Conservation (phyloP, 495 filamentous ascomycete species). For the Aspergillus carlsbadensis region DNA sequence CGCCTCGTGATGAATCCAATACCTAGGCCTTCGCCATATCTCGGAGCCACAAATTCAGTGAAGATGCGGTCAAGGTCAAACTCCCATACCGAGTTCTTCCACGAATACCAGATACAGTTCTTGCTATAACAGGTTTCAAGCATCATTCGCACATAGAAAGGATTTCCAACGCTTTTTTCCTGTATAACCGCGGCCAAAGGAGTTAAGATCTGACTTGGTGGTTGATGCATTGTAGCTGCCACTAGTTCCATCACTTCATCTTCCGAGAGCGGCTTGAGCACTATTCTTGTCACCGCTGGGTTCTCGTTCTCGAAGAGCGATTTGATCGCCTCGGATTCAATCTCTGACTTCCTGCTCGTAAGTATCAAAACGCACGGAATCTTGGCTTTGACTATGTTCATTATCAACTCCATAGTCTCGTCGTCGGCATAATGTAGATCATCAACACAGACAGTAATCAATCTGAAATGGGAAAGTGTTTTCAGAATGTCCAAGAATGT, state of each 20-base stretch:
- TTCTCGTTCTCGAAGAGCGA: constrained; percentile 40
- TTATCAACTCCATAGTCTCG: constrained; percentile 77
- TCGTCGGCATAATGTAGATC: constrained; percentile 86
- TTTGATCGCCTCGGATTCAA: constrained; percentile 39
- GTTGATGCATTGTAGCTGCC: constrained; percentile 63
- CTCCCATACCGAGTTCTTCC: constrained; percentile 74
- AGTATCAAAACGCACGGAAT: constrained; percentile 78
- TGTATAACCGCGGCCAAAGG: constrained; percentile 67
- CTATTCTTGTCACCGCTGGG: constrained; percentile 61
- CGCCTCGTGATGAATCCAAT: constrained; percentile 76
- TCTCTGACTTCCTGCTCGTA: constrained; percentile 41
- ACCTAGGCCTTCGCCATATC: constrained; percentile 74
- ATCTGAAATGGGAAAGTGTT: constrained; percentile 70
- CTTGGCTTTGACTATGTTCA: constrained; percentile 67
- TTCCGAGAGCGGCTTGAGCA: constrained; percentile 66
- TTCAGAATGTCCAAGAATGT: constrained; percentile 82
- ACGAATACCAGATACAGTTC: constrained; percentile 85
- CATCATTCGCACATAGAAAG: constrained; percentile 88
- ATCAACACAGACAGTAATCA: constrained; percentile 82
- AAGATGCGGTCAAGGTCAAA: constrained; percentile 83
- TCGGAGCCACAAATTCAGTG: constrained; percentile 71
- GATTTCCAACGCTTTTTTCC: constrained; percentile 79
- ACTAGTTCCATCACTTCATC: constrained; percentile 76
- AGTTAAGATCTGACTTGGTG: constrained; percentile 35
- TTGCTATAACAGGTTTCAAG: constrained; percentile 83